Base-by-base conservation (phyloP, 352 stramenopile species). In the Bremia lactucae region DNA sequence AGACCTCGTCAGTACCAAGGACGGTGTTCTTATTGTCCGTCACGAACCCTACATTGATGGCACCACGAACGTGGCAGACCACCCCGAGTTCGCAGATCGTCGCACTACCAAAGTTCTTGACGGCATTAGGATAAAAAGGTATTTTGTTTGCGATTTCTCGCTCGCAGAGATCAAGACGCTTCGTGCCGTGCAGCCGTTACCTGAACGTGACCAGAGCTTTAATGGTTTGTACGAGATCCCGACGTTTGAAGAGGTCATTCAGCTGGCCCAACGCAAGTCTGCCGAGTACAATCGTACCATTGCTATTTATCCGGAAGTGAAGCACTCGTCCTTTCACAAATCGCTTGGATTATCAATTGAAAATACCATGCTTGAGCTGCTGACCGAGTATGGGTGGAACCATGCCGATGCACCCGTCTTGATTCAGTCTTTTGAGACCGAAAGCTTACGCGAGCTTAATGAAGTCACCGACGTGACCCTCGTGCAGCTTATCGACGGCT, bases 121-220 rank as follows among this genome's bases (percentile, higher is more conserved):
- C 35, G 78, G 75, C 31, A 55, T 71, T 18, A 42, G 65, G 28
- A 63, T 66, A 15, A 54, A 58, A 14, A 76, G 83, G 9, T 97
- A 87, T 56, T 96, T 87, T 47, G 77, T 87, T 35, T 87, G 76
- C 46, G 83, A 96, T 54, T 97, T 97, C 74, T 93, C 82, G 25
- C 72, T 91, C 16, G 67, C 66, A 6, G 87, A 97, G 68, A 74
- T 97, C 51, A 84, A 95, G 65, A 73, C 75, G 33, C 62, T 97
- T 26, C 49, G 68, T 6, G 68, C 87, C 33, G 71, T 79, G 21
- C 87, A 97, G 50, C 71, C 79, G 28, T 49, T 94, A 16, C 33
- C 65, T 11, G 64, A 93, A 24, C 68, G 89, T 34, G 74, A 85
- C 49, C 83, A 81, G 35, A 74, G 61, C 43, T 93, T 71, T 56